These are phyloP conservation scores for Durotheca rogersii DNA, from an alignment of 495 filamentous ascomycete genomes.

Conservation along the genomic window DNA sequence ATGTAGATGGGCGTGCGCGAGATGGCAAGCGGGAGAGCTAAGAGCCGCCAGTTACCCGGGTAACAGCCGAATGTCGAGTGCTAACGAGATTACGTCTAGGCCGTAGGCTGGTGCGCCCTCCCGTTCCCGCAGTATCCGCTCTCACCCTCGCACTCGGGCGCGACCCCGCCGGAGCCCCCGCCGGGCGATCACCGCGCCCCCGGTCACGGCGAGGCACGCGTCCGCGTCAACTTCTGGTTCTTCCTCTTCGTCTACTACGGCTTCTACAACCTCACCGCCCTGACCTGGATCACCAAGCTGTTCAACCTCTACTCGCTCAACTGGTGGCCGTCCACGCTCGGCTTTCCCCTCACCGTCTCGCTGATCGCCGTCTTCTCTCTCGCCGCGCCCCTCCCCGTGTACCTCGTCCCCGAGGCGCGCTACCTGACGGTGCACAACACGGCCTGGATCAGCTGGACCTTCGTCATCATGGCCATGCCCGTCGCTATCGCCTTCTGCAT, in stretches of 20 bases:
- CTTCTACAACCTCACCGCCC: constrained; percentile 61
- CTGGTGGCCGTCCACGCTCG: constrained; percentile 62
- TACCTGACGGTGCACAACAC: constrained; percentile 58
- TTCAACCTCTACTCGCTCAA: constrained; percentile 68
- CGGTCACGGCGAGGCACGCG: constrained; percentile 60
- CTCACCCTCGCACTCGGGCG: constrained; percentile 24
- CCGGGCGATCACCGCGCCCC: constrained; percentile 43
- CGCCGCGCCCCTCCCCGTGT: constrained; percentile 56
- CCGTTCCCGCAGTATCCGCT: constrained; percentile 63
- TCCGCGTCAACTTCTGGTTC: constrained; percentile 67
- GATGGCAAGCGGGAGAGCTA: neutral
- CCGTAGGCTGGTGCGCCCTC: constrained; percentile 61
- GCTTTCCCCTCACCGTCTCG: constrained; percentile 58
- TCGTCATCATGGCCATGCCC: constrained; percentile 64
- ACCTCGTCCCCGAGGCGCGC: constrained; percentile 49
- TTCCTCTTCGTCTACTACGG: constrained; percentile 66
- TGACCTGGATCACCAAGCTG: constrained; percentile 67
- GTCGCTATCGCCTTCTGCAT: constrained; percentile 60
- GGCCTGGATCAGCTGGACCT: constrained; percentile 64
- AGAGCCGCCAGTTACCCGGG: neutral
- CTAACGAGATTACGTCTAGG: too few relatives aligned
- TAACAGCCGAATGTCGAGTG: too few relatives aligned
- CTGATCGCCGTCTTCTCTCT: constrained; percentile 57
- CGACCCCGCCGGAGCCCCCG: constrained; percentile 17
- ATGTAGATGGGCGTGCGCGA: neutral